A percentile compares a stretch with the other conserved stretches of the same genome.
Evolutionary conservation across 2,329 filamentous ascomycete species (phyloP).

Genomic region (Exophiala oligosperma): DNA sequence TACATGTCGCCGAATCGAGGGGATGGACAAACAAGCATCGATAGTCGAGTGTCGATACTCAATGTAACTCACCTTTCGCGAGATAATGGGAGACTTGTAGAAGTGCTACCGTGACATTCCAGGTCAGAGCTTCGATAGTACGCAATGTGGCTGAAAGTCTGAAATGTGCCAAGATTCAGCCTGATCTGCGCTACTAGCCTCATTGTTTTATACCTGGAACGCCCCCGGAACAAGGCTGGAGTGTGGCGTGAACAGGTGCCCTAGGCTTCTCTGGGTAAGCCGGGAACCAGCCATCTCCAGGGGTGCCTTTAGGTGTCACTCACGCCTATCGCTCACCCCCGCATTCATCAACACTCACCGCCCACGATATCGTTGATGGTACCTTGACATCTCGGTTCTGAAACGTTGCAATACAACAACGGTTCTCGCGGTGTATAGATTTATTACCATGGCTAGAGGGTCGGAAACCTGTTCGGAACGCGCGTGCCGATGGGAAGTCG

Average conservation of each 20-base stretch:
- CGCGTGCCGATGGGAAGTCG: no score
- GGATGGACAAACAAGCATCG: background rate
- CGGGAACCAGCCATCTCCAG: no score
- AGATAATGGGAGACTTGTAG: background rate
- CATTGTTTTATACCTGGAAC: no score
- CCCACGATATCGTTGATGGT: background rate
- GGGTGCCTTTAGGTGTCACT: no score
- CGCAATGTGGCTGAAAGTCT: background rate
- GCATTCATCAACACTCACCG: background rate
- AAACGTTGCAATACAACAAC: background rate
- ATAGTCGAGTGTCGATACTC: background rate
- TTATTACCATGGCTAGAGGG: background rate
- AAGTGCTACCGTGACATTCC: conserved; percentile 1
- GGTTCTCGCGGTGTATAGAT: background rate
- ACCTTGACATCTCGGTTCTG: background rate
- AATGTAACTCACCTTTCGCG: background rate
- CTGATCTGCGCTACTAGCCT: background rate
- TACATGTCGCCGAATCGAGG: background rate
- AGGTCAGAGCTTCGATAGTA: background rate
- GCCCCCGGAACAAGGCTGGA: no score
- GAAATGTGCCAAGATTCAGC: background rate
- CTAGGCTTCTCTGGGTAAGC: no score
- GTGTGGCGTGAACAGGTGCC: no score
- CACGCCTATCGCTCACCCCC: background rate
- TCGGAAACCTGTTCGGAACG: no score